These are phyloP conservation scores for Phytophthora podocarpi DNA, from an alignment of 352 stramenopile genomes.

Conservation along the genomic window DNA sequence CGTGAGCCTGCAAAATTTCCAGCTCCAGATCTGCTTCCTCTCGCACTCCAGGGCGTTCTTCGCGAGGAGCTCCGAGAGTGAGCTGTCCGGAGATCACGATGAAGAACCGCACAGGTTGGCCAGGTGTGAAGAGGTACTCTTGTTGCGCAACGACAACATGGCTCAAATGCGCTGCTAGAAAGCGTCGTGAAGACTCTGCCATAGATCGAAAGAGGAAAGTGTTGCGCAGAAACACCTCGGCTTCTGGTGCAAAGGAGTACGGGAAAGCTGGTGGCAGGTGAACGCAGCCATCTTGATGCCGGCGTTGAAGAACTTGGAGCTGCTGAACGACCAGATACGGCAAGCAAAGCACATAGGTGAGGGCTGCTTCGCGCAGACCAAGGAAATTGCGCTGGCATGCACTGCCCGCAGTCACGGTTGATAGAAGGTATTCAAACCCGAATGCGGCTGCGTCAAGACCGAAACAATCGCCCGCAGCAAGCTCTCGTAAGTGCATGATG, in stretches of 20 bases:
- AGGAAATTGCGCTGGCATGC: constrained; percentile 55
- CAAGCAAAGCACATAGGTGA: constrained; percentile 46
- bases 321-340: constrained; percentile 37
- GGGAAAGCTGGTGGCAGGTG: constrained; percentile 12
- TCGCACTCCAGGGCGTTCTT: constrained; percentile 6
- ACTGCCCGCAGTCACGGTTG: constrained; percentile 42
- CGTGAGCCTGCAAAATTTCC: constrained; percentile 56
- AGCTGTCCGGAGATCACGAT: constrained; percentile 53
- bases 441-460: constrained; percentile 56
- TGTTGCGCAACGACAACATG: constrained; percentile 34
- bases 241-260: constrained; percentile 24
- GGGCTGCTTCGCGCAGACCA: constrained; percentile 39
- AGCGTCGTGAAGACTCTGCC: constrained; percentile 39
- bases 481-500: constrained; percentile 32
- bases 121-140: constrained; percentile 65
- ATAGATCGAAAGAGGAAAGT: constrained; percentile 56
- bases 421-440: constrained; percentile 37
- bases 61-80: constrained; percentile 29
- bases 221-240: constrained; percentile 37
- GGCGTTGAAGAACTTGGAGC: constrained; percentile 26
- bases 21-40: constrained; percentile 56
- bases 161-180: constrained; percentile 51
- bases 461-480: constrained; percentile 48
- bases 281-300: not conserved
- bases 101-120: constrained; percentile 49